A percentile compares a stretch with the other conserved stretches of the same genome.
These are phyloP conservation scores for Blastobotrys terrestris DNA, from an alignment of 805 yeast genomes.

Conservation along the genomic window DNA sequence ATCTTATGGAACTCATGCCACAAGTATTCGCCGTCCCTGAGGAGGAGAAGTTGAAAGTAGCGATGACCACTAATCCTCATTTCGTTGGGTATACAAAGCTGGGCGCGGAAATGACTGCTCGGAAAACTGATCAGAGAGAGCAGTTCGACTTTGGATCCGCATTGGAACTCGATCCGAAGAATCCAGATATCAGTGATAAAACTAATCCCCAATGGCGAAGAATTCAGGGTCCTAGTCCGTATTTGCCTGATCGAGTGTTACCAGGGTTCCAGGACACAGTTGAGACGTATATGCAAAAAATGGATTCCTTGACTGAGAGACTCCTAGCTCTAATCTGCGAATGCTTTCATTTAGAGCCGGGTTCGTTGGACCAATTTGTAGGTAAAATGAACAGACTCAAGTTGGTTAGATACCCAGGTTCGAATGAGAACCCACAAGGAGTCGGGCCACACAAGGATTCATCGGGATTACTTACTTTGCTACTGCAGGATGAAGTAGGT, in stretches of 20 bases:
- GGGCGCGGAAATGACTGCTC: constrained; percentile 54
- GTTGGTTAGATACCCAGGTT: constrained; percentile 51
- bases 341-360: constrained; percentile 43
- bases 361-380: constrained; percentile 43
- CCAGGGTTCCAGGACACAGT: constrained; percentile 40
- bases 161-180: constrained; percentile 33
- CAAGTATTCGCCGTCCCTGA: constrained; percentile 43
- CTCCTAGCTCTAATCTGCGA: constrained; percentile 48
- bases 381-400: constrained; percentile 51
- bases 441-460: constrained; percentile 62
- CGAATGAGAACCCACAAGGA: constrained; percentile 36
- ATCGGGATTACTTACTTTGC: constrained; percentile 53
- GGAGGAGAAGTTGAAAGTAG: constrained; percentile 40
- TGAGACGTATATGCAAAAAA: constrained; percentile 38
- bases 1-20: constrained; percentile 36
- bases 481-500: constrained; percentile 48
- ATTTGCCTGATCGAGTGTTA: constrained; percentile 39
- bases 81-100: constrained; percentile 52
- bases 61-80: constrained; percentile 52
- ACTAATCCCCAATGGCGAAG: constrained; percentile 34
- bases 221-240: constrained; percentile 52
- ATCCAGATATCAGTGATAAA: constrained; percentile 29
- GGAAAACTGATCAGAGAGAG: constrained; percentile 51
- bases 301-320: constrained; percentile 39
- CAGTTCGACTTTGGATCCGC: constrained; percentile 54